These are phyloP conservation scores for Zymoseptoria passerinii DNA, from an alignment of 2,329 filamentous ascomycete species.

Conservation along the genomic window DNA sequence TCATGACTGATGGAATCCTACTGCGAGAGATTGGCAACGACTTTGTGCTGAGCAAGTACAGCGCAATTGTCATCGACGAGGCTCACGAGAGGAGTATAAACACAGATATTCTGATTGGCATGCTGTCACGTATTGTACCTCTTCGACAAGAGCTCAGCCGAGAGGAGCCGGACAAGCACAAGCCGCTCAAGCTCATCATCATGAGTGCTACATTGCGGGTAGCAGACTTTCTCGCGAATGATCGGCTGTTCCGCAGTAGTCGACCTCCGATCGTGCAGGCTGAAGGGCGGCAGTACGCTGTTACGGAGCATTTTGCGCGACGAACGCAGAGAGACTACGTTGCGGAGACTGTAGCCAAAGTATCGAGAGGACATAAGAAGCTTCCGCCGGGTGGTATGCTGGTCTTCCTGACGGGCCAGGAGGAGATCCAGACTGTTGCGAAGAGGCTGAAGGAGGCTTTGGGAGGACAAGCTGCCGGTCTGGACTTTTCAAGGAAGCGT, in stretches of 20 bases:
- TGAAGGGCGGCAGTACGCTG: slow-evolving; percentile 84
- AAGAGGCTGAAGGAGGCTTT: slow-evolving; percentile 67
- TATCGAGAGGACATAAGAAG: slow-evolving; percentile 79
- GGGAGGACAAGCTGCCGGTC: slow-evolving; percentile 40
- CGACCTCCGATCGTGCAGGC: slow-evolving; percentile 75
- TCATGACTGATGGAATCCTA: slow-evolving; percentile 97
- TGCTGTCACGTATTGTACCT: slow-evolving; percentile 87
- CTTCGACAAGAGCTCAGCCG: slow-evolving; percentile 65
- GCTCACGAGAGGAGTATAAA: slow-evolving; percentile 96
- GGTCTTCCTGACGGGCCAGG: slow-evolving; percentile 88
- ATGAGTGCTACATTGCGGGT: slow-evolving; percentile 96
- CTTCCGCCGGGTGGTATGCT: slow-evolving; percentile 84
- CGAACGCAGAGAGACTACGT: slow-evolving; percentile 80
- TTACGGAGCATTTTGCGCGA: slow-evolving; percentile 81
- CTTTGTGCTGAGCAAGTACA: slow-evolving; percentile 81
- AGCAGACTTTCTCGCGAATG: slow-evolving; percentile 81
- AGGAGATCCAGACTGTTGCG: slow-evolving; percentile 78
- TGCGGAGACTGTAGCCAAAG: slow-evolving; percentile 81
- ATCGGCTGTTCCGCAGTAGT: slow-evolving; percentile 59
- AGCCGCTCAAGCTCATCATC: slow-evolving; percentile 85
- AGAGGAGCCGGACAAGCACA: slow-evolving; percentile 58
- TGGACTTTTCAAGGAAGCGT: slow-evolving; percentile 7
- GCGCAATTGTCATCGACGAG: slow-evolving; percentile 89
- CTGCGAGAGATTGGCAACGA: slow-evolving; percentile 86
- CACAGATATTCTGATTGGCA: slow-evolving; percentile 95